Evolutionary conservation across 1,139 yeast genomes (phyloP).

Genomic region (Yamadazyma conglobata): DNA sequence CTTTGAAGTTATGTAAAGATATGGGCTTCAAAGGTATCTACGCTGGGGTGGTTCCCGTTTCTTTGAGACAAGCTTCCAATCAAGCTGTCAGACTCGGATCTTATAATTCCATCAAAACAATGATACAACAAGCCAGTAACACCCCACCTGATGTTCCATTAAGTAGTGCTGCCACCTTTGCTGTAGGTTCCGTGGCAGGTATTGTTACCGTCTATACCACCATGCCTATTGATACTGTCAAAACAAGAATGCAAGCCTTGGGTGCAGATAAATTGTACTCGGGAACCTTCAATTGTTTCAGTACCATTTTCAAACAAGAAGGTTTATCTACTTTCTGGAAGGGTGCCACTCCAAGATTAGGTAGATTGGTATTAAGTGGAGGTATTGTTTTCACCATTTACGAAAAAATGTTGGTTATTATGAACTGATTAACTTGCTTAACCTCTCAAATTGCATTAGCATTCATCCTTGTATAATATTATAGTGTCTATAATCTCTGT

Average conservation of each 20-base stretch:
- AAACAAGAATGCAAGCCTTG: conserved; percentile 95
- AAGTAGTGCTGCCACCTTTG: conserved; percentile 75
- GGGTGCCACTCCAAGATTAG: conserved; percentile 96
- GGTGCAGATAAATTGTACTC: conserved; percentile 70
- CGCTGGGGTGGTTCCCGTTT: conserved; percentile 88
- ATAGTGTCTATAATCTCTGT: too few species aligned
- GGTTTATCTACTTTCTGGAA: conserved; percentile 95
- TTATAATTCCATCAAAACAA: conserved; percentile 80
- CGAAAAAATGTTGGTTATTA: conserved; percentile 73
- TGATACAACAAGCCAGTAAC: conserved; percentile 69
- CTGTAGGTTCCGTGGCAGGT: conserved; percentile 92
- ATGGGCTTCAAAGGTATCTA: conserved; percentile 82
- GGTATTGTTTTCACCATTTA: conserved; percentile 95
- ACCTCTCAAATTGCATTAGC: too few species aligned
- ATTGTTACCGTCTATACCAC: conserved; percentile 91
- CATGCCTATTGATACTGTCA: conserved; percentile 97
- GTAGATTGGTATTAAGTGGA: conserved; percentile 87
- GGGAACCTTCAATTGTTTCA: conserved; percentile 80
- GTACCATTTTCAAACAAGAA: conserved; percentile 75
- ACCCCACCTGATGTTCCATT: conserved; percentile 71
- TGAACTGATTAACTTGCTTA: conserved; percentile 22
- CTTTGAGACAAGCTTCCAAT: conserved; percentile 92
- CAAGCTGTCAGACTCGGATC: conserved; percentile 93
- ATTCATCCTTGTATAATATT: conserved; percentile 2
- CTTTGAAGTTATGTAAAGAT: conserved; percentile 63